Evolutionary conservation across 1,139 yeast species (phyloP).

Genomic region (Pichia inconspicua): DNA sequence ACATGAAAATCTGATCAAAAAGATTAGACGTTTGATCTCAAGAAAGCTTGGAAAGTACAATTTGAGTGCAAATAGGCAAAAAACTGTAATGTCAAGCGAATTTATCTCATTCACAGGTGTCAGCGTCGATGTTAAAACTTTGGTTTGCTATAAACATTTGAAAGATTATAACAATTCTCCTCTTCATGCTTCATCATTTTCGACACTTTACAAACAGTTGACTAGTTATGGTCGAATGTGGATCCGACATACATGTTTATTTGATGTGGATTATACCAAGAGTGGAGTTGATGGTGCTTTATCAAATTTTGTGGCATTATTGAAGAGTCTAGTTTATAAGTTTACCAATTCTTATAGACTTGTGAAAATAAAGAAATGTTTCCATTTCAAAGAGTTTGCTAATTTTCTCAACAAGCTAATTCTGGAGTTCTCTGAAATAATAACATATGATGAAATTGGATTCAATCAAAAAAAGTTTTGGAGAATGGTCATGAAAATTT

Average conservation of each 20-base stretch:
- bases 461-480: constrained; percentile 3
- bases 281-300: constrained; percentile 8
- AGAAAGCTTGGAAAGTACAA: constrained; percentile 48
- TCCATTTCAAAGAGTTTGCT: neutral
- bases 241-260: constrained; percentile 1
- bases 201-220: constrained; percentile 15
- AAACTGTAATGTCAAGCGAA: constrained; percentile 34
- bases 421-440: neutral
- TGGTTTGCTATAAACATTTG: constrained; percentile 25
- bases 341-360: constrained; percentile 18
- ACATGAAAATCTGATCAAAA: constrained; percentile 21
- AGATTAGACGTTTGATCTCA: constrained; percentile 26
- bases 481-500: constrained; percentile 2
- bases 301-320: constrained; percentile 11
- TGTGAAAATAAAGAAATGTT: constrained; percentile 7
- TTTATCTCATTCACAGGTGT: constrained; percentile 24
- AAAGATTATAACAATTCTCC: constrained; percentile 18
- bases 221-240: constrained; percentile 6
- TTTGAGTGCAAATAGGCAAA: constrained; percentile 48
- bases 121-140: constrained; percentile 21
- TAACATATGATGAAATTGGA: neutral
- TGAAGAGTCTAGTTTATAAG: constrained; percentile 11
- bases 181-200: constrained; percentile 18
- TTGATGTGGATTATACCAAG: constrained; percentile 1
- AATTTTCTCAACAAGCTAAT: constrained; percentile 1